Evolutionary conservation across 1,284 basidiomycete genomes (phyloP), one percentile per base, ranked within the genome.

Genomic region (Waitea zeae): DNA sequence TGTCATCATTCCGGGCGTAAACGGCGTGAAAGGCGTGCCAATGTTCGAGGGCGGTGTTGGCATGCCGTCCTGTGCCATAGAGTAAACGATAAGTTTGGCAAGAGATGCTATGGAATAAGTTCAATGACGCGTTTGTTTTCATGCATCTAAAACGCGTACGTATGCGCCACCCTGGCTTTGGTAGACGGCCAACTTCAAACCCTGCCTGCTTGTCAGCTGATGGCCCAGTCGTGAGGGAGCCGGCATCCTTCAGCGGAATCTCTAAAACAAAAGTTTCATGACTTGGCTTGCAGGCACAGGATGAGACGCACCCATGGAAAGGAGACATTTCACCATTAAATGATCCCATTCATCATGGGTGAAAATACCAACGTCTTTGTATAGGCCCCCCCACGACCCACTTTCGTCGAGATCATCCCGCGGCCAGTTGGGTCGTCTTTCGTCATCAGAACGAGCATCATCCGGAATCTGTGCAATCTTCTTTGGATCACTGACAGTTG

Each of bases 241-340:
- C 76, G 17, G 67, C 59, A 48, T 79, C 77, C 7, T 73, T 75
- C 22, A 81, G 57, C 4, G 72, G 70, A 30, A 81, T 80, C 49
- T 78, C 77, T 80, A 17, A 31, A 20, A 0, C 5, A 7, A 29
- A 14, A 40, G 33, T 33, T 29, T 35, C 34, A 38, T 31, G 18
- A 27, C 33, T 12, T 34, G 44, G 39, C 13, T 44, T 12, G 28
- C 29, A 35, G 36, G 44, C 20, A 37, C 45, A 35, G 39, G 41
- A 14, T 4, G 38, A 44, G 24, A 59, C 80, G 42, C 55, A 87
- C 72, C 84, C 67, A 92, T 84, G 1, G 82, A 82, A 6, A 79
- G 68, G 34, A 96, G 61, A 51, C 83, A 88, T 58, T 92, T 92
- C 46, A 80, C 81, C 86, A 95, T 93, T 48, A 96, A 62, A 40